Evolutionary conservation across 495 filamentous ascomycete genomes (phyloP).

Genomic region (Friedmanniomyces endolithicus): DNA sequence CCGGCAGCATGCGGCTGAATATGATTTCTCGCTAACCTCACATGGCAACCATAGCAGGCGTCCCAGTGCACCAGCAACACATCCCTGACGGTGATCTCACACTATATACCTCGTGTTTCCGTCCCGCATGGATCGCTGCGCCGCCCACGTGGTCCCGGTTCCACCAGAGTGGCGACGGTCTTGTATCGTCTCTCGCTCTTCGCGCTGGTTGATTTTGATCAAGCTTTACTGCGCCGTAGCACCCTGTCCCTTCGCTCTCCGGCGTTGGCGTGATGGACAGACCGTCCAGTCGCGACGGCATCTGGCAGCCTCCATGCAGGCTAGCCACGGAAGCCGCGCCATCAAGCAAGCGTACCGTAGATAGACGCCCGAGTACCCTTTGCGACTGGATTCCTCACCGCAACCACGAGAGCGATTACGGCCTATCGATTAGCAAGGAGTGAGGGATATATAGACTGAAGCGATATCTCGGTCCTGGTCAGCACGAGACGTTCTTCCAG

Average conservation of each 20-base stretch:
- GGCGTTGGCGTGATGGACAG: too few species aligned
- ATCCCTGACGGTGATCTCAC: background rate
- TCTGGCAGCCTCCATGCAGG: too few species aligned
- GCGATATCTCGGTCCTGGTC: background rate
- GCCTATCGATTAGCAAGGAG: too few species aligned
- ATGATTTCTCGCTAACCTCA: background rate
- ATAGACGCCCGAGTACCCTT: too few species aligned
- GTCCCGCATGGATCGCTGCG: background rate
- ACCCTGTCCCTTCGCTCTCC: too few species aligned
- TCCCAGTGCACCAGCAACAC: background rate
- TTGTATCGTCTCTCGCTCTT: background rate
- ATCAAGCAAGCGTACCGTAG: too few species aligned
- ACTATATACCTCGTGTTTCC: background rate
- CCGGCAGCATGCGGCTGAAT: background rate
- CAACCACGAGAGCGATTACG: too few species aligned
- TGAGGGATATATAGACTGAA: too few species aligned
- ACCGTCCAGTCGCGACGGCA: too few species aligned
- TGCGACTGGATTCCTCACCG: too few species aligned
- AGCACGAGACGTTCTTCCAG: background rate
- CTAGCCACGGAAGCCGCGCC: too few species aligned
- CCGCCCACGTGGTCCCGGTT: background rate
- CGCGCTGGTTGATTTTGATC: too few species aligned
- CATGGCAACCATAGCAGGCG: background rate
- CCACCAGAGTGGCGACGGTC: background rate
- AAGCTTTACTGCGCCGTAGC: background rate